These are phyloP conservation scores for Trichosporon asahii DNA, from an alignment of 1,284 basidiomycete genomes.

Conservation along the genomic window DNA sequence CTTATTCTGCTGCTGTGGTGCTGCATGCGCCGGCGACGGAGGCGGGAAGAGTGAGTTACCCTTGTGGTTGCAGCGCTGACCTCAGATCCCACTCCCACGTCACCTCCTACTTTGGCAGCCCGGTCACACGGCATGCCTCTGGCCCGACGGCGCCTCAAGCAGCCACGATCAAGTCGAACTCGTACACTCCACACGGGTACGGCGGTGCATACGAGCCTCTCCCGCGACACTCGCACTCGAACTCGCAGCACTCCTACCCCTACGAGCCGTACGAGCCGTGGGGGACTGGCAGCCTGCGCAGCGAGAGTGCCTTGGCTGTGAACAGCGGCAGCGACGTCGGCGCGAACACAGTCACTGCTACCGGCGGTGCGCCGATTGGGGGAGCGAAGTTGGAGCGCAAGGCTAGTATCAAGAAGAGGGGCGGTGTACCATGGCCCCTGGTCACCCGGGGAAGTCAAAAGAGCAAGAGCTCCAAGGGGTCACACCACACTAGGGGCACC, in stretches of 20 bases:
- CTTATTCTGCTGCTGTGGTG: neutral
- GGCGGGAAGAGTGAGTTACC: neutral
- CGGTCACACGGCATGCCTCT: neutral
- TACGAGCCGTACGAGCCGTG: neutral
- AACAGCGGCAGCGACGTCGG: conserved; percentile 1
- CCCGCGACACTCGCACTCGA: neutral
- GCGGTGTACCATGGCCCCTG: neutral
- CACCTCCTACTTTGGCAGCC: neutral
- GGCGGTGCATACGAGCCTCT: neutral
- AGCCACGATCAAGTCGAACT: neutral
- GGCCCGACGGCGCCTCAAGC: neutral
- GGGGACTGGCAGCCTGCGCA: neutral
- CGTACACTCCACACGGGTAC: neutral
- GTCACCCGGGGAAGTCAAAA: neutral
- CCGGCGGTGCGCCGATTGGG: neutral
- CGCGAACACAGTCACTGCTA: neutral
- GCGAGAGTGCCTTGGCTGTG: neutral
- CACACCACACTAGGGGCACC: neutral
- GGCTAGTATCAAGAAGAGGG: neutral
- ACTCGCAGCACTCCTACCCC: neutral
- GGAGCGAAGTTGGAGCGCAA: neutral
- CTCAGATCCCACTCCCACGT: neutral
- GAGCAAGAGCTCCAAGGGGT: neutral
- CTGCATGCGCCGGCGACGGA: neutral
- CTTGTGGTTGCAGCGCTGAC: neutral